These are phyloP conservation scores for Exophiala sp. DNA, from an alignment of 2,329 filamentous ascomycete species.

Conservation along the genomic window DNA sequence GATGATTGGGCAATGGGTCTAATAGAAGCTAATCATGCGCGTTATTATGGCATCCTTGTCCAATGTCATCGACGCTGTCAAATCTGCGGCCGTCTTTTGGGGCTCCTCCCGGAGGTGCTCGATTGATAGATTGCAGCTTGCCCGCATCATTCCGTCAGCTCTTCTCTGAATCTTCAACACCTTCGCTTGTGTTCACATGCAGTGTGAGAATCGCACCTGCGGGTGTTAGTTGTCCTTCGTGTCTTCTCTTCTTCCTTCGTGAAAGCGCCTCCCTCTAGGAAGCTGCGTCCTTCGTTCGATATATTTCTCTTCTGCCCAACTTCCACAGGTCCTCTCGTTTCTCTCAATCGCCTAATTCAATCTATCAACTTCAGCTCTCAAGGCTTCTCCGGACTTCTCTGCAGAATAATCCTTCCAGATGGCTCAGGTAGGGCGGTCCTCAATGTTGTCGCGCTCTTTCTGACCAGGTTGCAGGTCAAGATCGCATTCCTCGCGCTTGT, in stretches of 20 bases:
- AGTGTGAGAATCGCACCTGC: constrained; percentile 15
- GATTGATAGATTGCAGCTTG: constrained; percentile 12
- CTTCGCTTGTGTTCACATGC: constrained; percentile 6
- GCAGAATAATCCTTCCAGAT: constrained; percentile 10
- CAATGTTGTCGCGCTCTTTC: neutral
- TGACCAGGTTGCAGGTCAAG: constrained; percentile 22
- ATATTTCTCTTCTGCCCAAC: neutral
- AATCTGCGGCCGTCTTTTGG: neutral
- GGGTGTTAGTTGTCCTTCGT: constrained; percentile 12
- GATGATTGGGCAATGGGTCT: neutral
- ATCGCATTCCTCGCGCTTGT: constrained; percentile 31
- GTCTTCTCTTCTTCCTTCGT: constrained; percentile 2
- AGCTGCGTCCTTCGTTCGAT: constrained; percentile 15
- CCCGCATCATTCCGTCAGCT: constrained; percentile 1
- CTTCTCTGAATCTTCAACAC: constrained; percentile 9
- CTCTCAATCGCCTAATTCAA: constrained; percentile 3
- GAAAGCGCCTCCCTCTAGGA: constrained; percentile 8
- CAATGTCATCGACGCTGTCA: neutral
- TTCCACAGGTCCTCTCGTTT: constrained; percentile 13
- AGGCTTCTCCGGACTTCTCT: constrained; percentile 4
- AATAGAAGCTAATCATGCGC: neutral
- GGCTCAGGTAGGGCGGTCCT: constrained; percentile 17
- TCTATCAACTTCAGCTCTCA: constrained; percentile 5
- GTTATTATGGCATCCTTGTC: neutral
- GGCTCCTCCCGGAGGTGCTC: neutral